phyloP scores from a whole-genome alignment of 1,284 basidiomycete species.

The Apiotrichum gamsii region DNA sequence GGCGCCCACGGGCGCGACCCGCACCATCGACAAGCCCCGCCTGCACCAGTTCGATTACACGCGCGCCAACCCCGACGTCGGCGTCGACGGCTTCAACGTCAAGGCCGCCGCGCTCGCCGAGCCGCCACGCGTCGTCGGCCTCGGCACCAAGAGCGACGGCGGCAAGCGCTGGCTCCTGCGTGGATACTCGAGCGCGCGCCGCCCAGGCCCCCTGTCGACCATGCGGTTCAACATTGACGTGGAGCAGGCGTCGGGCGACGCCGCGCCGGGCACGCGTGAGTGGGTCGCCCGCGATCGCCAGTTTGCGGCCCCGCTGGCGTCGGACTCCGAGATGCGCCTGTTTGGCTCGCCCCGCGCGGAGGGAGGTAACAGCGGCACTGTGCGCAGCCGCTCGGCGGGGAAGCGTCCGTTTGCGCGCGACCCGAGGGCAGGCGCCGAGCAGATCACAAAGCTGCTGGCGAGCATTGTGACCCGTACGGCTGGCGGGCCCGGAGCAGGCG shows the following conservation, averaged over 20 bases:
- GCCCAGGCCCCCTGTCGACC: slow-evolving; percentile 31
- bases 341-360: slow-evolving; percentile 6
- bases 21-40: slow-evolving; percentile 8
- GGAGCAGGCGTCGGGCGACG: slow-evolving; percentile 7
- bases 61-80: slow-evolving; percentile 18
- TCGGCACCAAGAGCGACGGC: slow-evolving; percentile 2
- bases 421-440: too few relatives aligned
- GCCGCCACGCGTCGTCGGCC: slow-evolving; percentile 33
- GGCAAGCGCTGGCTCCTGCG: slow-evolving; percentile 4
- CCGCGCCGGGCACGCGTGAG: slow-evolving; percentile 1
- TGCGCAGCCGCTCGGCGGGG: too few relatives aligned
- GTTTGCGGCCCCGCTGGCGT: neutral
- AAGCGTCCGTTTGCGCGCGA: too few relatives aligned
- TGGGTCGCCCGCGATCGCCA: slow-evolving; percentile 14
- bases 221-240: slow-evolving; percentile 36
- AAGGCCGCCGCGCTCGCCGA: slow-evolving; percentile 19
- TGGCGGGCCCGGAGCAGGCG: too few relatives aligned
- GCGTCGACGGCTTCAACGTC: slow-evolving; percentile 31
- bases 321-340: slow-evolving; percentile 8
- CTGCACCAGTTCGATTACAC: slow-evolving; percentile 28
- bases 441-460: too few relatives aligned
- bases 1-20: slow-evolving; percentile 10
- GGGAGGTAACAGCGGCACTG: too few relatives aligned
- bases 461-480: too few relatives aligned
- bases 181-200: slow-evolving; percentile 9